Evolutionary conservation across 2,329 filamentous ascomycete species (phyloP).

Genomic region (Beauveria caledonica): DNA sequence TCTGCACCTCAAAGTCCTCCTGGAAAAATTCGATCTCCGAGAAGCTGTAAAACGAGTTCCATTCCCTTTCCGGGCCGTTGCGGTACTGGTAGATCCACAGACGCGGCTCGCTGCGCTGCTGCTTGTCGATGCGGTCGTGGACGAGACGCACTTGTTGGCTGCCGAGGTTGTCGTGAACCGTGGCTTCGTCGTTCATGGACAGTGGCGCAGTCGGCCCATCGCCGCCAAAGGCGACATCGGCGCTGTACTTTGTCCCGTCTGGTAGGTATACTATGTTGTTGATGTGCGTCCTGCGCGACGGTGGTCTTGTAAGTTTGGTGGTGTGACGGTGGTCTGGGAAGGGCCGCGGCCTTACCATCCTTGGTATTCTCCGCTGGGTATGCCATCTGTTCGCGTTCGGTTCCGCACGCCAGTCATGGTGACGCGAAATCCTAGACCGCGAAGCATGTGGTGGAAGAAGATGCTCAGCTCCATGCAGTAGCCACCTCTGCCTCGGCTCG

Average conservation of each 20-base stretch:
- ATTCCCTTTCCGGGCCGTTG: constrained; percentile 37
- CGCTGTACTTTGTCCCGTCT: constrained; percentile 38
- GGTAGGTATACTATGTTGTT: constrained; percentile 52
- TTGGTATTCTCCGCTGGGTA: constrained; percentile 34
- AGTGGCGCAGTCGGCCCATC: constrained; percentile 51
- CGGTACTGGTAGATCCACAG: constrained; percentile 59
- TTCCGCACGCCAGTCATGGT: constrained; percentile 49
- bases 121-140: constrained; percentile 36
- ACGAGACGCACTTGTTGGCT: constrained; percentile 48
- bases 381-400: constrained; percentile 29
- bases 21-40: constrained; percentile 50
- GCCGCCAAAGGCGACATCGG: constrained; percentile 61
- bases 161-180: constrained; percentile 39
- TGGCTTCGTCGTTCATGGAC: constrained; percentile 34
- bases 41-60: constrained; percentile 59
- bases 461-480: constrained; percentile 55
- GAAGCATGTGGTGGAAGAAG: constrained; percentile 45
- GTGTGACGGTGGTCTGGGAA: neutral
- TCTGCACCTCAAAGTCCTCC: constrained; percentile 15
- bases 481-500: constrained; percentile 39
- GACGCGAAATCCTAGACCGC: constrained; percentile 41
- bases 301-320: neutral
- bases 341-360: constrained; percentile 30
- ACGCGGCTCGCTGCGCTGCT: constrained; percentile 32
- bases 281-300: constrained; percentile 40